phyloP scores from a whole-genome alignment of 495 filamentous ascomycete genomes.

The Aspergillus carlsbadensis region DNA sequence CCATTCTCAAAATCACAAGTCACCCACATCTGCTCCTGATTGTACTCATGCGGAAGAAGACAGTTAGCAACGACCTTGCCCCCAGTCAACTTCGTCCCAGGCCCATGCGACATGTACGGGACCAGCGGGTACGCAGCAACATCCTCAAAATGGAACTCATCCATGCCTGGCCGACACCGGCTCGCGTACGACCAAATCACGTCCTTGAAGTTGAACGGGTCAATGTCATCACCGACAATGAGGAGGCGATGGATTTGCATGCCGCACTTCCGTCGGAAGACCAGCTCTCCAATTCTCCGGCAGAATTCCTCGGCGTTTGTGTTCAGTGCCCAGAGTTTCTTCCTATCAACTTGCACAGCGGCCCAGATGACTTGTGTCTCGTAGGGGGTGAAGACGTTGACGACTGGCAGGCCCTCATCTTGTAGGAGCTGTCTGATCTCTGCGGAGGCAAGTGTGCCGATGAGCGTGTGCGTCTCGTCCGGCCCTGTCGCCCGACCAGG shows the following conservation, averaged over 20 bases:
- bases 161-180: constrained; percentile 23
- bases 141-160: constrained; percentile 31
- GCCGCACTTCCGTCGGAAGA: constrained; percentile 25
- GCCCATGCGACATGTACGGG: constrained; percentile 29
- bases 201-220: constrained; percentile 22
- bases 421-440: constrained; percentile 29
- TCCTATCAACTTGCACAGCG: constrained; percentile 25
- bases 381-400: constrained; percentile 22
- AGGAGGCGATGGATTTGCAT: constrained; percentile 25
- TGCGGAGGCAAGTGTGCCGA: constrained; percentile 24
- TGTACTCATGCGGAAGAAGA: constrained; percentile 1
- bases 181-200: constrained; percentile 34
- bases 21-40: not conserved
- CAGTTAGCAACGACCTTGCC: constrained; percentile 5
- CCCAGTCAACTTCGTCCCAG: not conserved
- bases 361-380: constrained; percentile 29
- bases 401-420: constrained; percentile 21
- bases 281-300: constrained; percentile 19
- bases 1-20: constrained; percentile 1
- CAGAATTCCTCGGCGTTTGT: constrained; percentile 21
- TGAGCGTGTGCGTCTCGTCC: too few species aligned
- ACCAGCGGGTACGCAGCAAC: constrained; percentile 23
- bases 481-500: too few species aligned
- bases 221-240: constrained; percentile 31
- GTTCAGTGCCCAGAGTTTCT: constrained; percentile 17